Evolutionary conservation across 176 grass and related monocot species (phyloP).

Genomic region (Juncus inflexus): DNA sequence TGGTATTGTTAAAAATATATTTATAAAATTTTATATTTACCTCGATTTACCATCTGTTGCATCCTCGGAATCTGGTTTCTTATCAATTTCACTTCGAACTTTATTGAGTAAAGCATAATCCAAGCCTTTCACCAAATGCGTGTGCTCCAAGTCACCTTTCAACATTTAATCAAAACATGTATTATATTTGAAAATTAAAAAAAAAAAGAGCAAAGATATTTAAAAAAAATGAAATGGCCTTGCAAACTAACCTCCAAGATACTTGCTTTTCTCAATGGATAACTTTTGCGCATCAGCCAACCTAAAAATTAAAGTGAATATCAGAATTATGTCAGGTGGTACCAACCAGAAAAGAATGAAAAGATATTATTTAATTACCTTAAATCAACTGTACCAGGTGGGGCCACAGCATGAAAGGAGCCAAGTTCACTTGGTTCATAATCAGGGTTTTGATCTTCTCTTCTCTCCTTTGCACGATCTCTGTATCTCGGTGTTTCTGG

Average conservation of each 20-base stretch:
- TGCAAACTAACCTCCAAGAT: constrained; percentile 78
- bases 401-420: constrained; percentile 96
- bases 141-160: constrained; percentile 95
- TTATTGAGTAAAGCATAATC: constrained; percentile 99
- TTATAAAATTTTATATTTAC: constrained; percentile 39
- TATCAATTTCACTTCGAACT: constrained; percentile 96
- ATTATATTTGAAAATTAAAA: constrained; percentile 19
- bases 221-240: constrained; percentile 9
- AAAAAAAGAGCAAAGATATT: constrained; percentile 13
- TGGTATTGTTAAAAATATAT: not conserved
- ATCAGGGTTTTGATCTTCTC: constrained; percentile 99
- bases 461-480: constrained; percentile 92
- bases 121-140: constrained; percentile 98
- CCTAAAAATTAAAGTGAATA: constrained; percentile 31
- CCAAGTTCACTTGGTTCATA: constrained; percentile 94
- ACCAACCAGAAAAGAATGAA: not conserved
- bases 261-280: constrained; percentile 99
- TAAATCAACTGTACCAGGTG: constrained; percentile 80
- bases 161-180: constrained; percentile 27
- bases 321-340: constrained; percentile 1
- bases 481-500: constrained; percentile 66
- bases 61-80: constrained; percentile 89
- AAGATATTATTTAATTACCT: constrained; percentile 35
- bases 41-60: constrained; percentile 62
- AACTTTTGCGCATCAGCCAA: constrained; percentile 83